A percentile compares a stretch with the other conserved stretches of the same genome.
These are phyloP conservation scores for Knufia fluminis DNA, from an alignment of 2,329 filamentous ascomycete genomes.

Conservation along the genomic window DNA sequence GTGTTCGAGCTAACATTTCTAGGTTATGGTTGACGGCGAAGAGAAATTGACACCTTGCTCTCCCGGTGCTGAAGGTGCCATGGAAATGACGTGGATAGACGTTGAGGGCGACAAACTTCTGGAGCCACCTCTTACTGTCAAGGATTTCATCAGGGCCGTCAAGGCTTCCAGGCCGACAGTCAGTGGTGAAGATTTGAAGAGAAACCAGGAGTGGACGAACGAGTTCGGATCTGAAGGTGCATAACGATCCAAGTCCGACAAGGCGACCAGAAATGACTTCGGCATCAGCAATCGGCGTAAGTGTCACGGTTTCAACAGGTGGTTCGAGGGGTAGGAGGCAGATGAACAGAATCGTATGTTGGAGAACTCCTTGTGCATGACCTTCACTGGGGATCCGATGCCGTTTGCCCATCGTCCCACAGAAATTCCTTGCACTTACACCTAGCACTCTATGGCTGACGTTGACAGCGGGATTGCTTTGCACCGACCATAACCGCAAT, in stretches of 20 bases:
- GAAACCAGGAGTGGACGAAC: conserved; percentile 85
- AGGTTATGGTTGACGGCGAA: conserved; percentile 61
- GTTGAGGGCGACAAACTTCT: conserved; percentile 74
- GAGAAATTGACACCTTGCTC: conserved; percentile 73
- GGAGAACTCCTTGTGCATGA: too few relatives aligned
- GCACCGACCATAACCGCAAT: too few relatives aligned
- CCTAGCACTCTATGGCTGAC: too few relatives aligned
- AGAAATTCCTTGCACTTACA: too few relatives aligned
- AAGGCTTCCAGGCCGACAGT: conserved; percentile 84
- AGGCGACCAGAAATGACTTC: too few relatives aligned
- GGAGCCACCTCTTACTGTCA: conserved; percentile 75
- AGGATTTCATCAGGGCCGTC: conserved; percentile 90
- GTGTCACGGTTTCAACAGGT: too few relatives aligned
- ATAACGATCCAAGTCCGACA: conserved; percentile 23
- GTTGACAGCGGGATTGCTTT: too few relatives aligned
- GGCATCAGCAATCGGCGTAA: too few relatives aligned
- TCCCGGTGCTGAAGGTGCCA: conserved; percentile 73
- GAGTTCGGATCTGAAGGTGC: conserved; percentile 60
- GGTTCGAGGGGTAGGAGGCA: too few relatives aligned
- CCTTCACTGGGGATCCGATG: too few relatives aligned
- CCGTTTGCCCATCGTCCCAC: too few relatives aligned
- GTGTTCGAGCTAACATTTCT: conserved; percentile 7
- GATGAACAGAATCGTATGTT: too few relatives aligned
- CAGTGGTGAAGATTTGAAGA: conserved; percentile 70
- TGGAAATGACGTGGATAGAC: conserved; percentile 90